These are phyloP conservation scores for Nakazawaea peltata DNA, from an alignment of 805 yeast genomes.

Conservation along the genomic window DNA sequence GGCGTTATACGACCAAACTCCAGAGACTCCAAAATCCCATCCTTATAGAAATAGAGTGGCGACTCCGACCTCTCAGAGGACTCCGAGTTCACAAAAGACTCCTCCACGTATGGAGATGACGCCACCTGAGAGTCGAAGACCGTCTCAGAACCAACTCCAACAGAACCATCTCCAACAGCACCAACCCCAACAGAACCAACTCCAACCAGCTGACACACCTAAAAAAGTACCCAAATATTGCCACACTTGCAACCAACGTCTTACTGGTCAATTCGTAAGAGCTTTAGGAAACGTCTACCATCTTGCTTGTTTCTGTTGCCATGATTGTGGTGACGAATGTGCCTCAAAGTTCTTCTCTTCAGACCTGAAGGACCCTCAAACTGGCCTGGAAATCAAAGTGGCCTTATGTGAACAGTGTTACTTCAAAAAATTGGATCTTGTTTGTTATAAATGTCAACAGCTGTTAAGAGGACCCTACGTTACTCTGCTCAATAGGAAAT, in stretches of 20 bases:
- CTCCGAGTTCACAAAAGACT: background rate
- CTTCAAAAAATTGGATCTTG: constrained; percentile 72
- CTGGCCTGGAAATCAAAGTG: constrained; percentile 31
- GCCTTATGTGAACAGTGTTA: constrained; percentile 90
- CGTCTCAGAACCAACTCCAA: background rate
- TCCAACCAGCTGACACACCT: background rate
- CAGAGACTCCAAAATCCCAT: background rate
- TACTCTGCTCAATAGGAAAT: constrained; percentile 86
- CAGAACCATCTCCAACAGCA: background rate
- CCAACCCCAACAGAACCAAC: background rate
- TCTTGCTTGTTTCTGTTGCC: constrained; percentile 80
- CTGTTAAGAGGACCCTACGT: constrained; percentile 91
- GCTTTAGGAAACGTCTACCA: constrained; percentile 79
- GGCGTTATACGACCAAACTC: too few relatives aligned
- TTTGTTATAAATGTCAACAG: constrained; percentile 80
- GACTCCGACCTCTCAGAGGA: background rate
- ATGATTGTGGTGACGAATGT: constrained; percentile 76
- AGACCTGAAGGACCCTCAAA: constrained; percentile 29
- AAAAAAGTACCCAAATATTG: constrained; percentile 32
- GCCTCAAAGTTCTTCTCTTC: constrained; percentile 85
- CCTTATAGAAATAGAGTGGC: background rate
- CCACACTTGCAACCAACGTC: constrained; percentile 41
- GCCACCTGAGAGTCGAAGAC: too few relatives aligned
- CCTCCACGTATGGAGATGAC: background rate
- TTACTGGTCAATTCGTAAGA: constrained; percentile 73